Evolutionary conservation across 345 rosid species (phyloP), one percentile per base, ranked within the genome.

Genomic region (Eucalyptus pauciflora): DNA sequence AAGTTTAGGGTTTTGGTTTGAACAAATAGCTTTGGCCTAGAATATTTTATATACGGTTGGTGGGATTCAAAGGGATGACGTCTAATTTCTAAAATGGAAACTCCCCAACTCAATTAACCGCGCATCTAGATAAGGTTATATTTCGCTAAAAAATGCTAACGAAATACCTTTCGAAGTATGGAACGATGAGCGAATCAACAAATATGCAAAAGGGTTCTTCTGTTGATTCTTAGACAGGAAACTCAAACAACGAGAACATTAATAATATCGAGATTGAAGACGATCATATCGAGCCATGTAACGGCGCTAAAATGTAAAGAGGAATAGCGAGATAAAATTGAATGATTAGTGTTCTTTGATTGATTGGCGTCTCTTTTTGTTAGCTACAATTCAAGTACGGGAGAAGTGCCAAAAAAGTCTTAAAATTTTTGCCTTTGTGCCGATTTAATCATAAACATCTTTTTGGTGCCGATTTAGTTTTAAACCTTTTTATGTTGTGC

Each of bases 141-240:
- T 4, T 64, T n/a, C 0, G 3, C 3, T n/a, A 3, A n/a, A 7
- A 14, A 64, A 33, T 14, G 41, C 33, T 2, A 31, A 29, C 0
- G 5, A 64, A 29, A 64, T 29, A n/a, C 76, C 76, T 64, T n/a
- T 0, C 3, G 3, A 64, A 64, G 20, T 2, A n/a, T n/a, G 76
- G 71, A 64, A 29, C 10, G 10, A 64, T n/a, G 76, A 64, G 37
- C 3, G 4, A 29, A 3, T 64, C 20, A 4, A 64, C 37, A n/a
- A n/a, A 29, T 8, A 15, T 64, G 37, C 37, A 14, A 64, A 14
- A 14, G 20, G 41, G 41, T 64, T 4, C 37, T n/a, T 64, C 15
- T 64, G 3, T 64, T n/a, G 33, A 12, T 60, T 27, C 1, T 60
- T 60, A 17, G 20, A n/a, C 0, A 2, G 3, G 9, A 64, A 64